Base-by-base conservation (phyloP, 306 rosid species). In the Trifolium repens region DNA sequence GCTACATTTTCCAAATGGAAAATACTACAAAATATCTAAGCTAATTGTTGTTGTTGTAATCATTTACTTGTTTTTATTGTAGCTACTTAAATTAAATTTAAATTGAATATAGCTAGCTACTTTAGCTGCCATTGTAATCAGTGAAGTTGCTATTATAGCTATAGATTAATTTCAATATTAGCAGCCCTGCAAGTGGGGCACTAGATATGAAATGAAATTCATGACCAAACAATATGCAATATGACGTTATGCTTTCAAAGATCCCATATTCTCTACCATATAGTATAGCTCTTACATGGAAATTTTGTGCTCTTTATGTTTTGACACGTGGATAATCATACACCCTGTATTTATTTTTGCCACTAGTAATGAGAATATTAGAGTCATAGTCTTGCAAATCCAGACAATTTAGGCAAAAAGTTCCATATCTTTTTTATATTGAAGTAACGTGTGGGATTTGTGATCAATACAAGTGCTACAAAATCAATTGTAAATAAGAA, bases 211-310 rank as follows among this genome's bases (percentile, higher is more conserved):
- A 75, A 71, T 76, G 7, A 43, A 44, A 43, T 67, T 77, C 73
- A 76, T 62, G 78, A 79, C 78, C 78, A 73, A 73, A 69, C 73
- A 79, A 75, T 78, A 76, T 85, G 85, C 76, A 85, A 15, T 52
- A 35, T 85, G 88, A 81, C 85, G 88, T 81, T 81, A 75, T 78
- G 84, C 77, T 85, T 81, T 74, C 83, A 84, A 81, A 74, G 7
- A 81, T 71, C 76, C 73, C 83, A 84, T 81, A 73, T 64, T 77
- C 72, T 69, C 16, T 73, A 17, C 73, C 74, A 26, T 12, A 22
- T 22, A 22, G 24, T 22, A n/a, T 22, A 43, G 14, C 49, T 43
- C 49, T 10, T 73, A 32, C 35, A 32, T 19, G 68, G 57, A 42
- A 72, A 53, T 47, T 80, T 34, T n/a, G n/a, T 63, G 78, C 61